phyloP scores from a whole-genome alignment of 176 grass and related monocot species.

The Aegilops umbellulata region DNA sequence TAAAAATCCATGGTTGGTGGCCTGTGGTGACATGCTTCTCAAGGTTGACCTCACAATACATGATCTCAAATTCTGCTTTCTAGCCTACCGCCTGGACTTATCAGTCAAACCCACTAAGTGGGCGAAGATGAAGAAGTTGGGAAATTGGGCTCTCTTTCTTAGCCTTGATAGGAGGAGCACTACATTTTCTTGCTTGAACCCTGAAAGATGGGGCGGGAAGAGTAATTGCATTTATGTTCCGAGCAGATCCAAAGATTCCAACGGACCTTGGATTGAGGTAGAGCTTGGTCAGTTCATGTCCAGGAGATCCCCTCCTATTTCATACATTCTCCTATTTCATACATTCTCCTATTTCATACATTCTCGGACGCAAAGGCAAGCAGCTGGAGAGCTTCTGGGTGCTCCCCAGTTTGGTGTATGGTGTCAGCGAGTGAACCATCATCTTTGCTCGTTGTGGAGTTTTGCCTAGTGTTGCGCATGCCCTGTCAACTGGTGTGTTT shows the following conservation, averaged over 20 bases:
- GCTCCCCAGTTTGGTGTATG: slow-evolving; percentile 24
- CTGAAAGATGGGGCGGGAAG: slow-evolving; percentile 60
- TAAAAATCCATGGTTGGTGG: neutral
- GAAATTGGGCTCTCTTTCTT: slow-evolving; percentile 49
- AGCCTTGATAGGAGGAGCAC: neutral
- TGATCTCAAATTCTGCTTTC: slow-evolving; percentile 3
- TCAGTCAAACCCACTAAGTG: slow-evolving; percentile 18
- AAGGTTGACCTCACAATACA: neutral
- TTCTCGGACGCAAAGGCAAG: neutral
- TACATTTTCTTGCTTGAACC: slow-evolving; percentile 35
- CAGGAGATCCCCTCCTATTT: neutral
- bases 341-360: neutral
- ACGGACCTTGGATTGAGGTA: slow-evolving; percentile 3
- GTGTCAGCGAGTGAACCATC: neutral
- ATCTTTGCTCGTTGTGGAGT: neutral
- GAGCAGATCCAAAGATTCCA: neutral
- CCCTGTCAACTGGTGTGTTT: neutral
- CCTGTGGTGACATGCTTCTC: neutral
- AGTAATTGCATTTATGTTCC: slow-evolving; percentile 44
- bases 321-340: neutral
- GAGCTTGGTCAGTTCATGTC: slow-evolving; percentile 11
- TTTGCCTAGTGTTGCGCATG: neutral
- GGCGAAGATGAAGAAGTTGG: slow-evolving; percentile 40
- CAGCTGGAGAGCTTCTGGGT: slow-evolving; percentile 8
- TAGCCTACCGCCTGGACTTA: slow-evolving; percentile 29